Evolutionary conservation across 805 yeast genomes (phyloP).

Genomic region (Kodamaea leandrae): DNA sequence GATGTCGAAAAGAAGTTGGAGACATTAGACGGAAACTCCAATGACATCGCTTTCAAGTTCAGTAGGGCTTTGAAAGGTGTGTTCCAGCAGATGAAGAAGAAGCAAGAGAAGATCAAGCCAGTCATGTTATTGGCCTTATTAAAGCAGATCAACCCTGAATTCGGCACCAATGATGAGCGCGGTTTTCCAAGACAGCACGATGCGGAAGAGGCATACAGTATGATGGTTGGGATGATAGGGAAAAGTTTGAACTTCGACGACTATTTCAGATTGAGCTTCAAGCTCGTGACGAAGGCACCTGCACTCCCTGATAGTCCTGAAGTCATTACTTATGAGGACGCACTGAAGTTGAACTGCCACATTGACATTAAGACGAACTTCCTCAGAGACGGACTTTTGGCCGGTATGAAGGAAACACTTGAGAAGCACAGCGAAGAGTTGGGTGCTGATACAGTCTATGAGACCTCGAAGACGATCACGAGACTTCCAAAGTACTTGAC

Average conservation of each 20-base stretch:
- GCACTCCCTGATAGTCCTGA: conserved; percentile 36
- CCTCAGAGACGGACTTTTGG: conserved; percentile 76
- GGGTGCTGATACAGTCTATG: conserved; percentile 68
- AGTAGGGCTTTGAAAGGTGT: conserved; percentile 37
- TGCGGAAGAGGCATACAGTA: conserved; percentile 94
- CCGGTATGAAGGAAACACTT: conserved; percentile 70
- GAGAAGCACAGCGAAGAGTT: conserved; percentile 75
- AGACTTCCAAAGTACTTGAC: conserved; percentile 84
- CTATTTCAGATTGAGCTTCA: conserved; percentile 64
- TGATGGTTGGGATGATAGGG: conserved; percentile 56
- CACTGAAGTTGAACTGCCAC: conserved; percentile 83
- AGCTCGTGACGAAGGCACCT: conserved; percentile 61
- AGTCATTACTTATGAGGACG: conserved; percentile 41
- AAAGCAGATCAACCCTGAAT: conserved; percentile 79
- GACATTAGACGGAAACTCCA: conserved; percentile 19
- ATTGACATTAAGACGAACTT: conserved; percentile 83
- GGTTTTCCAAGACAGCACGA: conserved; percentile 93
- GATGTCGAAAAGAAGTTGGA: conserved; percentile 36
- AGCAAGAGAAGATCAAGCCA: conserved; percentile 60
- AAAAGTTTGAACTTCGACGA: conserved; percentile 50
- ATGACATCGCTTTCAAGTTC: conserved; percentile 14
- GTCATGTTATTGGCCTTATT: conserved; percentile 60
- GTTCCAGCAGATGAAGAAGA: conserved; percentile 46
- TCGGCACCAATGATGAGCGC: conserved; percentile 67
- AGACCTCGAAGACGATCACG: conserved; percentile 57